Conservation (phyloP, 192 early-diverging fungal genomes). For the Linnemannia elongata region DNA sequence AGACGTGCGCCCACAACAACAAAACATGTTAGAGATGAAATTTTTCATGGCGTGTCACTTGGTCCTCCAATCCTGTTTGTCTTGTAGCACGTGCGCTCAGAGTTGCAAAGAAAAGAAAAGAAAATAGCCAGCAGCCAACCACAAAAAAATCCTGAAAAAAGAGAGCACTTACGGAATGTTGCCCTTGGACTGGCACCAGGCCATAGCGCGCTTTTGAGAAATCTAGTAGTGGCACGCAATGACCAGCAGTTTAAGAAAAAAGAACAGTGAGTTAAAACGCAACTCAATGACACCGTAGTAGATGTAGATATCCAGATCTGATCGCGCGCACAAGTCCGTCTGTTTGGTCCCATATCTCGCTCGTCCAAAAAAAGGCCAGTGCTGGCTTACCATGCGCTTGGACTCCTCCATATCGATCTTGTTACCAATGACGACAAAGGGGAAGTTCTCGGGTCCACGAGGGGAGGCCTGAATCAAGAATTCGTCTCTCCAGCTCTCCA, state of each 20-base stretch:
- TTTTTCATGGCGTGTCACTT: not conserved
- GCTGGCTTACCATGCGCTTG: constrained; percentile 79
- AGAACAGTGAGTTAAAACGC: not conserved
- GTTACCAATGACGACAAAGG: constrained; percentile 99
- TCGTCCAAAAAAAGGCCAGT: not conserved
- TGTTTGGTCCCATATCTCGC: not conserved
- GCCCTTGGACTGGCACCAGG: constrained; percentile 97
- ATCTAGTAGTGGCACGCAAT: constrained; percentile 68
- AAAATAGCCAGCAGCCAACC: not conserved
- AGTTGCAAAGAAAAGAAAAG: constrained; percentile 13
- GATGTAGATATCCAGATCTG: not conserved
- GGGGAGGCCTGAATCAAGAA: constrained; percentile 97
- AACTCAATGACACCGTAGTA: not conserved
- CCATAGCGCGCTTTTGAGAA: constrained; percentile 94
- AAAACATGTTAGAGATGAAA: not conserved
- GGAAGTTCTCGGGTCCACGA: constrained; percentile 96
- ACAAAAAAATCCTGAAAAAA: constrained; percentile 21
- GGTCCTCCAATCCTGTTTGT: not conserved
- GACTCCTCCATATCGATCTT: constrained; percentile 98
- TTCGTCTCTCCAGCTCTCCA: constrained; percentile 99
- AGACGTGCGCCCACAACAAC: not conserved
- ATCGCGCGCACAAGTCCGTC: not conserved
- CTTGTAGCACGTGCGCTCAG: not conserved
- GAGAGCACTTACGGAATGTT: constrained; percentile 76
- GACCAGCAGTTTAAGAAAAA: not conserved